Evolutionary conservation across 441 rosid genomes (phyloP).

Genomic region (Adansonia grandidieri): DNA sequence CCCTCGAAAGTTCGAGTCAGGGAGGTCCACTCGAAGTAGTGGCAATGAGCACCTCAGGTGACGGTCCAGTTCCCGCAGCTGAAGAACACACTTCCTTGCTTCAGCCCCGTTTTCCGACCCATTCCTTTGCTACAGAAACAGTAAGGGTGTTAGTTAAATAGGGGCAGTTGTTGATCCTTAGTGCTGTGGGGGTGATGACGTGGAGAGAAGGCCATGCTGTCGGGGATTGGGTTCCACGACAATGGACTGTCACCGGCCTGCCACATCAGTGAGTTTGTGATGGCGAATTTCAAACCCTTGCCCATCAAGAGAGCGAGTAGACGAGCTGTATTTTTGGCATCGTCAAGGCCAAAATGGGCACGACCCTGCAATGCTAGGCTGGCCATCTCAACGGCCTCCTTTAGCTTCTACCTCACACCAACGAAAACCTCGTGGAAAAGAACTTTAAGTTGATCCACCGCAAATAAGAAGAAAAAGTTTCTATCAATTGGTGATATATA

Average conservation of each 20-base stretch:
- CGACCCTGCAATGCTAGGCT: slow-evolving; percentile 70
- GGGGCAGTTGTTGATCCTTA: slow-evolving; percentile 40
- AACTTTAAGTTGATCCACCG: slow-evolving; percentile 74
- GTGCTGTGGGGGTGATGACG: slow-evolving; percentile 34
- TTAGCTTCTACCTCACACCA: slow-evolving; percentile 57
- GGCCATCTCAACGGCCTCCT: slow-evolving; percentile 67
- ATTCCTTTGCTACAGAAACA: slow-evolving; percentile 59
- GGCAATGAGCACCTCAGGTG: slow-evolving; percentile 57
- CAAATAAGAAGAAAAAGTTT: neutral
- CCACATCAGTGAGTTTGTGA: slow-evolving; percentile 62
- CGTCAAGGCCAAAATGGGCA: slow-evolving; percentile 69
- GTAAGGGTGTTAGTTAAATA: slow-evolving; percentile 43
- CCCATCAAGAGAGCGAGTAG: slow-evolving; percentile 60
- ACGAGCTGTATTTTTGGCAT: slow-evolving; percentile 73
- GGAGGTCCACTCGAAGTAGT: slow-evolving; percentile 63
- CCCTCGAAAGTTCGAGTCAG: slow-evolving; percentile 29
- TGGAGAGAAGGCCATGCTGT: slow-evolving; percentile 27
- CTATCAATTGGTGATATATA: neutral
- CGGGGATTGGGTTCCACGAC: slow-evolving; percentile 41
- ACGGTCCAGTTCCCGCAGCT: slow-evolving; percentile 78
- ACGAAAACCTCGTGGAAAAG: slow-evolving; percentile 63
- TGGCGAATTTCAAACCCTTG: slow-evolving; percentile 56
- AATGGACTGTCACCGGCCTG: slow-evolving; percentile 43
- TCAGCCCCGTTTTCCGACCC: slow-evolving; percentile 67
- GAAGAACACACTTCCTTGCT: slow-evolving; percentile 62